Evolutionary conservation across 495 filamentous ascomycete genomes (phyloP), one percentile per base, ranked within the genome.

Genomic region (Penicillium riverlandense): DNA sequence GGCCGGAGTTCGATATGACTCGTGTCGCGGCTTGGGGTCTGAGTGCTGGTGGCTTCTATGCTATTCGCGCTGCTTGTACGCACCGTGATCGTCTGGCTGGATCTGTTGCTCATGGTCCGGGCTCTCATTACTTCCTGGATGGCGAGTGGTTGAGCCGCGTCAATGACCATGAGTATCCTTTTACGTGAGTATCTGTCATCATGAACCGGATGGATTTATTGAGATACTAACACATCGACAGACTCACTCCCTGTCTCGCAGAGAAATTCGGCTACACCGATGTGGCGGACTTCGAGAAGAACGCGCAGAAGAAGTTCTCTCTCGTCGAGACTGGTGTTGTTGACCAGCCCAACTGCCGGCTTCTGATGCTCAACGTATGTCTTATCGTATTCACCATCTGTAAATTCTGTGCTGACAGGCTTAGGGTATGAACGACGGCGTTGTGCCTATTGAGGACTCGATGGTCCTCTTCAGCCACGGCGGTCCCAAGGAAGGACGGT

Each of bases 391-490:
- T 39, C 28, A 41, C 29, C 15, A 3, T 34, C 50, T 30, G 1
- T 32, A 33, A 22, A 11, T 34, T 30, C 14, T 9, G 40, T 44
- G 37, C 55, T 58, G 32, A 60, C 48, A 6, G 31, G n/a, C 30
- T 27, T 29, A 84, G 77, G 84, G 85, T 10, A 77, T 75, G 8
- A 67, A 77, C 30, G 84, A 88, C 47, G 84, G 82, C 7, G 71
- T 89, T 37, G 85, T 86, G 63, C 86, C 86, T 0, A 84, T 90
- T 44, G 85, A 89, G 51, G 85, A 90, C 58, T 88, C 73, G 47
- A 79, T 77, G 57, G 64, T 80, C 50, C 66, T 79, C 11, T 73
- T 86, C 45, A 80, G 85, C 55, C 77, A 88, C 47, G 85, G 85
- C 10, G 71, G 72, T 43, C 79, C 81, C 28, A 91, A 90, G 68